These are phyloP conservation scores for Ceraceosorus guamensis DNA, from an alignment of 1,284 basidiomycete genomes.

Conservation along the genomic window DNA sequence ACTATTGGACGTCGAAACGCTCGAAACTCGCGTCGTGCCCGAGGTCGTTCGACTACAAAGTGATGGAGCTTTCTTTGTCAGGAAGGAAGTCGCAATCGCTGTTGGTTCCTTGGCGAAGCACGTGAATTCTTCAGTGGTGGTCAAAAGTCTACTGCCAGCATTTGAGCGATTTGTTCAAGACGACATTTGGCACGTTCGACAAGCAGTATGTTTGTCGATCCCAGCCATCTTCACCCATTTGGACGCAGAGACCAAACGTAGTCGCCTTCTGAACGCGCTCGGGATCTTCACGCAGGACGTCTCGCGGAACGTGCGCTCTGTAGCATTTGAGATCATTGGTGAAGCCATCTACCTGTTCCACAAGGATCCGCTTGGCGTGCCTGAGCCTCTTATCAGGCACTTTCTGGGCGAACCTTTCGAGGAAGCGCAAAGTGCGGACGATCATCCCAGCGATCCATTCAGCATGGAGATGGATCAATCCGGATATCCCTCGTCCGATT, in stretches of 20 bases:
- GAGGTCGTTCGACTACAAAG: conserved; percentile 72
- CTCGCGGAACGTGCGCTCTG: conserved; percentile 65
- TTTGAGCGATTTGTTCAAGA: conserved; percentile 68
- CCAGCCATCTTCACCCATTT: conserved; percentile 60
- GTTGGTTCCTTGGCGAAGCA: conserved; percentile 81
- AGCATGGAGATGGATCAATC: background rate
- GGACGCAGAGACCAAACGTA: background rate
- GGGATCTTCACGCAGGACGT: conserved; percentile 60
- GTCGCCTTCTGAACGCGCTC: conserved; percentile 22
- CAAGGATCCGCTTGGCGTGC: conserved; percentile 55
- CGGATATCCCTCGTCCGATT: too few species aligned
- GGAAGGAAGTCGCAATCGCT: conserved; percentile 82
- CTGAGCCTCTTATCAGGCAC: conserved; percentile 68
- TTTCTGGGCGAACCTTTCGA: conserved; percentile 59
- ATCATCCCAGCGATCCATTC: background rate
- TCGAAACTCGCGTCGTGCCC: conserved; percentile 64
- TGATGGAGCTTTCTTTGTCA: conserved; percentile 74
- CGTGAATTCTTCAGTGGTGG: conserved; percentile 50
- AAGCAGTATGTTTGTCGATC: conserved; percentile 78
- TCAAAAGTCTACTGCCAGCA: conserved; percentile 60
- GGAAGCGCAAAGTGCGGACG: conserved; percentile 15
- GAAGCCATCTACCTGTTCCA: conserved; percentile 83
- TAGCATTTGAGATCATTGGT: conserved; percentile 79
- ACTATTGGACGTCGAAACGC: conserved; percentile 56
- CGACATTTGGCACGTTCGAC: conserved; percentile 72